Evolutionary conservation across 768 basidiomycete species (phyloP).

Genomic region (Suillus hirtellus): DNA sequence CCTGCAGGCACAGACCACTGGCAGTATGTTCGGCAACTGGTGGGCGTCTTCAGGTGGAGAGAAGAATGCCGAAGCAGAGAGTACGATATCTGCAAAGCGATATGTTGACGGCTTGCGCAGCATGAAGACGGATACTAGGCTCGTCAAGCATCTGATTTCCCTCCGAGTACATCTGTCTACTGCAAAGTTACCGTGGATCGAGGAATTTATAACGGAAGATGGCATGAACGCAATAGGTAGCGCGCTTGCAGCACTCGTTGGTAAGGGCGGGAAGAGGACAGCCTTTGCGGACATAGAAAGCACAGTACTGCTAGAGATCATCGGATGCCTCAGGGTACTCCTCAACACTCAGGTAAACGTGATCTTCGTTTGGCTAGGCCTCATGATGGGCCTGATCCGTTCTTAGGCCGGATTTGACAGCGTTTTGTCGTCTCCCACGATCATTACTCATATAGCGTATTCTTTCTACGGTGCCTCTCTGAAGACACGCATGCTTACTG

Average conservation of each 20-base stretch:
- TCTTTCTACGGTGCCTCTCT: conserved; percentile 64
- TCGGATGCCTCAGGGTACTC: conserved; percentile 79
- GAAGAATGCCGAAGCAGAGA: conserved; percentile 36
- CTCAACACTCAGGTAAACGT: conserved; percentile 79
- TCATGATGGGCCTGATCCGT: neutral
- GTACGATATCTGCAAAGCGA: conserved; percentile 51
- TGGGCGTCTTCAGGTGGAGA: conserved; percentile 71
- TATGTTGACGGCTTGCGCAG: conserved; percentile 64
- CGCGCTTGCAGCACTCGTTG: conserved; percentile 60
- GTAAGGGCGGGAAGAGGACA: conserved; percentile 65
- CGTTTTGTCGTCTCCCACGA: conserved; percentile 59
- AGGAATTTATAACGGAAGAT: conserved; percentile 63
- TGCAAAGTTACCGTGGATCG: conserved; percentile 74
- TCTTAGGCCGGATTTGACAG: conserved; percentile 70
- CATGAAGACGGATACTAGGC: conserved; percentile 56
- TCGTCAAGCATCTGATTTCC: conserved; percentile 77
- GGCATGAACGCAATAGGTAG: conserved; percentile 66
- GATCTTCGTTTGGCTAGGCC: conserved; percentile 14
- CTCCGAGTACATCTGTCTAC: conserved; percentile 87
- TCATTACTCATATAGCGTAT: conserved; percentile 74
- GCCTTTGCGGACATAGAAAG: conserved; percentile 64
- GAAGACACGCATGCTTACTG: conserved; percentile 67
- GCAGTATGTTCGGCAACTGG: conserved; percentile 75
- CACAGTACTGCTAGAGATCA: conserved; percentile 66
- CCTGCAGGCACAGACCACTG: conserved; percentile 67